Evolutionary conservation across 345 rosid genomes (phyloP).

Genomic region (Corchorus olitorius): DNA sequence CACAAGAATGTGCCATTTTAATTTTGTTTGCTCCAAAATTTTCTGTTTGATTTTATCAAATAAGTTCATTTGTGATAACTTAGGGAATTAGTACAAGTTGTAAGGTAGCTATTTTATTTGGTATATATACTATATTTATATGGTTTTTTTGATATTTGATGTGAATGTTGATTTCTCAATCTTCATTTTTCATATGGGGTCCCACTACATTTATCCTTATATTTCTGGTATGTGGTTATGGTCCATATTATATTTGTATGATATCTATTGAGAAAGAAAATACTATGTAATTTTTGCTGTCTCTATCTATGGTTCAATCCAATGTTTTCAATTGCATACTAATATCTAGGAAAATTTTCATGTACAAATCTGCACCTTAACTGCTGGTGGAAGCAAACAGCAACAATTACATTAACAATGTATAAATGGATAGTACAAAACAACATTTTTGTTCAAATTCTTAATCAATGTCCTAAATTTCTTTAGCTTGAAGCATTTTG

Average conservation of each 20-base stretch:
- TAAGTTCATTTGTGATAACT: neutral
- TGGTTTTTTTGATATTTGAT: neutral
- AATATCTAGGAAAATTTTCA: neutral
- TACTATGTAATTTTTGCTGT: constrained; percentile 4
- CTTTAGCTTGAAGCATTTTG: too few species aligned
- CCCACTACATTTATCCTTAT: constrained; percentile 33
- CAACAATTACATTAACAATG: neutral
- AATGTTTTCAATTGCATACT: constrained; percentile 5
- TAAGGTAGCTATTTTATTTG: constrained; percentile 22
- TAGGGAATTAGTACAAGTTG: constrained; percentile 17
- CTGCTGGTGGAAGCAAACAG: constrained; percentile 3
- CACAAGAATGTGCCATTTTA: constrained; percentile 24
- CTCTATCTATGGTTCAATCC: neutral
- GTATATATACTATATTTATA: neutral
- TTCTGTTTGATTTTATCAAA: constrained; percentile 13
- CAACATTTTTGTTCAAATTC: neutral
- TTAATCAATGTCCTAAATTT: neutral
- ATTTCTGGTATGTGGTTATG: constrained; percentile 27
- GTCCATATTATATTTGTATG: constrained; percentile 20
- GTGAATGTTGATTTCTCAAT: neutral
- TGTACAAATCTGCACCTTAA: neutral
- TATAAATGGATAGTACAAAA: neutral
- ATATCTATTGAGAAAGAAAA: neutral
- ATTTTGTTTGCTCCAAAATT: constrained; percentile 20
- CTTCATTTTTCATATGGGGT: constrained; percentile 24